phyloP scores from a whole-genome alignment of 768 basidiomycete genomes.

The Cyclocybe aegerita region DNA sequence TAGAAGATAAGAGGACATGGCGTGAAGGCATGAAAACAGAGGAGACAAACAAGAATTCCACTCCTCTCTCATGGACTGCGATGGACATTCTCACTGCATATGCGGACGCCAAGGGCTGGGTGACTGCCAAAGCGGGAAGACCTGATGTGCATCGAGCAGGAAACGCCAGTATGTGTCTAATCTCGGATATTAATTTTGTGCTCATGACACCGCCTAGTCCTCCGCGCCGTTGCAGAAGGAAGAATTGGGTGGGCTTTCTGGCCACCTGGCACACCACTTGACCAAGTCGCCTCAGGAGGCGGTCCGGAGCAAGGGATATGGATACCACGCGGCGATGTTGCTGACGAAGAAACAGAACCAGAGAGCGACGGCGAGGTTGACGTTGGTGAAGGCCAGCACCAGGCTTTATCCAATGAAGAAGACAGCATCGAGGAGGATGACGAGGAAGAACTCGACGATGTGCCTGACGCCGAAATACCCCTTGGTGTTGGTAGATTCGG shows the following conservation, averaged over 20 bases:
- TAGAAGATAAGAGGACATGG: slow-evolving; percentile 80
- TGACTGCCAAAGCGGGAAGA: slow-evolving; percentile 89
- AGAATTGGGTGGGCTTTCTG: slow-evolving; percentile 83
- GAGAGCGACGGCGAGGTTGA: slow-evolving; percentile 23
- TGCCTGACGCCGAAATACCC: slow-evolving; percentile 22
- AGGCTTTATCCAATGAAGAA: slow-evolving; percentile 12
- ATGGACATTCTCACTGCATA: slow-evolving; percentile 82
- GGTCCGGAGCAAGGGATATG: slow-evolving; percentile 52
- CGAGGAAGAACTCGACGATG: slow-evolving; percentile 31
- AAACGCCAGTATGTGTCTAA: slow-evolving; percentile 70
- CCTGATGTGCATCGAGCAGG: slow-evolving; percentile 90
- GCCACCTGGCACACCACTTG: slow-evolving; percentile 53
- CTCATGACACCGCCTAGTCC: slow-evolving; percentile 44
- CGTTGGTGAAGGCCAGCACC: slow-evolving; percentile 13
- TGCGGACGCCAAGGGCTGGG: slow-evolving; percentile 75
- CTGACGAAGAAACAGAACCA: slow-evolving; percentile 23
- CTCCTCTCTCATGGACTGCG: slow-evolving; percentile 65
- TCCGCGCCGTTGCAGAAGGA: slow-evolving; percentile 83
- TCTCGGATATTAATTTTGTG: not conserved
- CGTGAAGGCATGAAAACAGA: slow-evolving; percentile 44
- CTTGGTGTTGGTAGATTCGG: slow-evolving; percentile 36
- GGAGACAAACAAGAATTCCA: slow-evolving; percentile 18
- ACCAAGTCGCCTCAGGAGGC: slow-evolving; percentile 21
- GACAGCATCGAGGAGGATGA: slow-evolving; percentile 15
- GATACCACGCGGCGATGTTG: slow-evolving; percentile 41